Conservation (phyloP, 2,329 filamentous ascomycete species). For the Ceratocystis alfenasii region DNA sequence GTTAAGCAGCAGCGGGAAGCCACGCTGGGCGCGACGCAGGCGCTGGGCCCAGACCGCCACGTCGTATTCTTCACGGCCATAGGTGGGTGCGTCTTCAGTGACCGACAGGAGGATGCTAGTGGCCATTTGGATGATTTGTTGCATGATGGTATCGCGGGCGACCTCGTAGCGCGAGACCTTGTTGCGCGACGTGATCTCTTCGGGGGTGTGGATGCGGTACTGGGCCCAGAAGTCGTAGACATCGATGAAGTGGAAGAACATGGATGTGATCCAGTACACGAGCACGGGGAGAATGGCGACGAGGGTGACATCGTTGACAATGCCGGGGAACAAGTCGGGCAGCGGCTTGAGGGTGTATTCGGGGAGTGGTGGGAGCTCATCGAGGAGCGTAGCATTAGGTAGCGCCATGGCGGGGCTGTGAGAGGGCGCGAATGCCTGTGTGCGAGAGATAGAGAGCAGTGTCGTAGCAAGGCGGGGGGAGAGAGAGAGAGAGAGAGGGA, state of each 20-base stretch:
- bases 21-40: conserved; percentile 64
- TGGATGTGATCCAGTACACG: conserved; percentile 78
- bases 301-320: conserved; percentile 70
- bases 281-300: conserved; percentile 64
- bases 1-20: conserved; percentile 59
- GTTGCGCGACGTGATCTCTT: conserved; percentile 78
- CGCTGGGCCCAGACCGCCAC: conserved; percentile 81
- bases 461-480: no score
- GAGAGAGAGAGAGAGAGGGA: neutral
- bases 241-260: conserved; percentile 81
- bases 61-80: conserved; percentile 72
- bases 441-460: neutral
- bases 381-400: conserved; percentile 40
- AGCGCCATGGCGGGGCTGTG: conserved; percentile 36
- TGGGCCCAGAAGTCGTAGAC: conserved; percentile 73
- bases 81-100: conserved; percentile 61
- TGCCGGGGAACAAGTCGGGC: conserved; percentile 55
- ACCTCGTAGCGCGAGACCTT: conserved; percentile 76
- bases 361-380: conserved; percentile 68
- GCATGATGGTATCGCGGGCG: conserved; percentile 77
- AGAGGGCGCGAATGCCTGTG: neutral
- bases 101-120: conserved; percentile 56
- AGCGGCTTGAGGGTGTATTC: conserved; percentile 61
- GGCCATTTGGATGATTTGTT: conserved; percentile 77
- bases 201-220: conserved; percentile 89